Conservation (phyloP, 2,329 filamentous ascomycete species). For the Arachnomyces sp. region DNA sequence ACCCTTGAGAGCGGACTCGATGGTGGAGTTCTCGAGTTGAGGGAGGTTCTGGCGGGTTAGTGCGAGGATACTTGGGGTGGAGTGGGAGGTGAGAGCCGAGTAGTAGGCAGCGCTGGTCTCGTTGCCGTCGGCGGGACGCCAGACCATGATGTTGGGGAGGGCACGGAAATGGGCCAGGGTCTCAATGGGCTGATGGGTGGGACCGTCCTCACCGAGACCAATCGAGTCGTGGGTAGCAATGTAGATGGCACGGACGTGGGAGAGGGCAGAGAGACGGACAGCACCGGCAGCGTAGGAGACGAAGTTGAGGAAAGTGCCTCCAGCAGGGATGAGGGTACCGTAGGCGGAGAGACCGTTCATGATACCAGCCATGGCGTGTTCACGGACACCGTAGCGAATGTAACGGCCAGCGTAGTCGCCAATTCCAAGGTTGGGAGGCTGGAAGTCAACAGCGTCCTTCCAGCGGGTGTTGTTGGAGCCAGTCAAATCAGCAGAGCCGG, state of each 20-base stretch:
- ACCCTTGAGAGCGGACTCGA: constrained; percentile 88
- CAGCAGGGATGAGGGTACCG: constrained; percentile 87
- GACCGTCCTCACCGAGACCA: constrained; percentile 95
- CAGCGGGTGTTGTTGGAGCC: constrained; percentile 97
- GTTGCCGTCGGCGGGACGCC: constrained; percentile 97
- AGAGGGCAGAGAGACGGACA: constrained; percentile 87
- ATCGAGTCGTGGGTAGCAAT: constrained; percentile 98
- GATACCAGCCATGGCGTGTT: constrained; percentile 45
- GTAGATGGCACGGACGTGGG: constrained; percentile 86
- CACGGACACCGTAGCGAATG: constrained; percentile 48
- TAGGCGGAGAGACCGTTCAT: constrained; percentile 81
- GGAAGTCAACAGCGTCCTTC: constrained; percentile 97
- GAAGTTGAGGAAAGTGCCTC: constrained; percentile 98
- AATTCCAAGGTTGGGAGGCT: constrained; percentile 76
- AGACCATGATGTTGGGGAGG: constrained; percentile 98
- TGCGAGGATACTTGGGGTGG: constrained; percentile 87
- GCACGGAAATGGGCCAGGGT: constrained; percentile 97
- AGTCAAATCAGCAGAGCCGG: constrained; percentile 95
- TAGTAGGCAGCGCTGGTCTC: constrained; percentile 98
- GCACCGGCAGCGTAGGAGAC: constrained; percentile 95
- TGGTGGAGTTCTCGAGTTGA: constrained; percentile 87
- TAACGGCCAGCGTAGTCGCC: constrained; percentile 90
- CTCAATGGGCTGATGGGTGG: constrained; percentile 98
- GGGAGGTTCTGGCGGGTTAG: constrained; percentile 97
- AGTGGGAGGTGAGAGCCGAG: constrained; percentile 78